Percentiles rank a stretch among this genome's conserved stretches.
Evolutionary conservation across 768 basidiomycete species (phyloP).

Genomic region (Suillus cothurnatus): DNA sequence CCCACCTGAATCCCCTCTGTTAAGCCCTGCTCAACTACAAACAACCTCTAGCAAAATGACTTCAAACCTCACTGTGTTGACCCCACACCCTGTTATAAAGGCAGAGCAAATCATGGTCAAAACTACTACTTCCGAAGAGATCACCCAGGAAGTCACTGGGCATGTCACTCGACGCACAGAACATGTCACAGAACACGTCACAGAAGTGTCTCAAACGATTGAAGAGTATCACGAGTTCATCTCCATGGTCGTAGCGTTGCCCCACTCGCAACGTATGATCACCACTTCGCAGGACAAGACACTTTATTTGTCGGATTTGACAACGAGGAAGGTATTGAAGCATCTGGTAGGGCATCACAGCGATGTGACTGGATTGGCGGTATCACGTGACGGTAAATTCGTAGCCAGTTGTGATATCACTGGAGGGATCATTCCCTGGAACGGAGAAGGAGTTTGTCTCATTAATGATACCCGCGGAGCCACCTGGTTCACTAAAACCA

Average conservation of each 20-base stretch:
- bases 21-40: not conserved
- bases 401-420: not conserved
- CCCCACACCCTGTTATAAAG: too few species aligned
- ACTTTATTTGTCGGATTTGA: not conserved
- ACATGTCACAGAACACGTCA: not conserved
- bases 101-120: too few species aligned
- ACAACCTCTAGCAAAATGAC: not conserved
- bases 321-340: not conserved
- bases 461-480: not conserved
- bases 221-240: not conserved
- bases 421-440: not conserved
- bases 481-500: not conserved
- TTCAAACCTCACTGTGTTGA: not conserved
- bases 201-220: not conserved
- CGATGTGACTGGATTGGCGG: not conserved
- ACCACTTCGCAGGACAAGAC: not conserved
- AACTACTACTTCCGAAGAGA: too few species aligned
- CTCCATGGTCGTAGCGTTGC: not conserved
- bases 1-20: not conserved
- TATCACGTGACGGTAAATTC: not conserved
- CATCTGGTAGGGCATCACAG: not conserved
- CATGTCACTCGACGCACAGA: too few species aligned
- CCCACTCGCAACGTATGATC: not conserved
- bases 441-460: not conserved
- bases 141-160: too few species aligned